Evolutionary conservation across 192 early-diverging fungal genomes (phyloP), one percentile per base, ranked within the genome.

Genomic region (Linnemannia exigua): DNA sequence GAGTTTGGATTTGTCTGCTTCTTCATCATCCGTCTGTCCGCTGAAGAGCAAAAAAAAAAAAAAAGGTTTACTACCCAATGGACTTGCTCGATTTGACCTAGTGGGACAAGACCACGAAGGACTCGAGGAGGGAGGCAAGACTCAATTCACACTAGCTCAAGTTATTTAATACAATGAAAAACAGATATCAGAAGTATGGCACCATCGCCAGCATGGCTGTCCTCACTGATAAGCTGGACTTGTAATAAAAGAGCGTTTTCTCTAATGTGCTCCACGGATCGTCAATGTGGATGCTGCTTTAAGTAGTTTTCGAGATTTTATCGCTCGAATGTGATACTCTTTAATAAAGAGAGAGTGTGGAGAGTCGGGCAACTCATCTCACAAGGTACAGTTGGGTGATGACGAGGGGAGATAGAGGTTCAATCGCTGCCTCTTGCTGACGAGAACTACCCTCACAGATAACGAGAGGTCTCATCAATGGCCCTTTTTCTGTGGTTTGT

Each of bases 191-290:
- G 28, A 8, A 63, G 25, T 47, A 75, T 75, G 38, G 74, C 74
- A 28, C 75, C 63, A 76, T 76, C 75, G 31, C 44, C 31, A 31
- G 35, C 58, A 25, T 28, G 44, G 44, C 25, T 68, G 63, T 76
- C 20, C 37, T 76, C 75, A 66, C 75, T 67, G 75, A 76, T 76
- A 76, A 76, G 75, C 63, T 35, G n/a, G n/a, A 31, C 37, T 46
- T 68, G 20, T n/a, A 17, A 72, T 3, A 44, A 47, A 38, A 22
- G 14, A 41, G 25, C 12, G 28, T 31, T 3, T 25, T 28, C n/a
- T 28, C 2, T 8, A 31, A 63, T 63, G 11, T 63, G 58, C 14
- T n/a, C 58, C 28, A 63, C 28, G 58, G 58, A 63, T 63, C 58
- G 58, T 31, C 28, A 33, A 63, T n/a, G 15, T 61, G 12, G 15